Percentiles rank a stretch among this genome's conserved stretches.
phyloP scores from a whole-genome alignment of 306 rosid genomes.

The Albizia julibrissin region DNA sequence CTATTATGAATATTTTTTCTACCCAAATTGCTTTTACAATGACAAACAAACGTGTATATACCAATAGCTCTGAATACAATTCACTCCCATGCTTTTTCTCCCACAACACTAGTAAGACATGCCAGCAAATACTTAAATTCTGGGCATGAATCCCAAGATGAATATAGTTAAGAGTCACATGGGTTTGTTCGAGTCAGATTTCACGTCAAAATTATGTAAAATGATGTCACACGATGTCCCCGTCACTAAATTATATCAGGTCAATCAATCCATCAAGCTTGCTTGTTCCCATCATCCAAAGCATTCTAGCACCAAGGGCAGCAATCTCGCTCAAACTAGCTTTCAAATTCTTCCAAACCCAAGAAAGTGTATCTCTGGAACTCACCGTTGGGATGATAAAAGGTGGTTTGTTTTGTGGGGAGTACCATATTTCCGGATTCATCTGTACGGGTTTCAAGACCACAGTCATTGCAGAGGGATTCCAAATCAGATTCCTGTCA shows the following conservation, averaged over 20 bases:
- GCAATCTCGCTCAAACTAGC: slow-evolving; percentile 23
- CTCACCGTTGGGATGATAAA: slow-evolving; percentile 59
- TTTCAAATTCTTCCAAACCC: slow-evolving; percentile 59
- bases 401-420: slow-evolving; percentile 76
- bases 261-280: neutral
- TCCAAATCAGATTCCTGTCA: slow-evolving; percentile 72
- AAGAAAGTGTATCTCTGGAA: slow-evolving; percentile 50
- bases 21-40: neutral
- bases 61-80: neutral
- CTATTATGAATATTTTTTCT: neutral
- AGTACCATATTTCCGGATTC: slow-evolving; percentile 69
- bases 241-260: neutral
- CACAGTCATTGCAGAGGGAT: slow-evolving; percentile 68
- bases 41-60: neutral
- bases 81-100: slow-evolving; percentile 2
- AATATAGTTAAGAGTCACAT: neutral
- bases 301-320: neutral
- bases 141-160: neutral
- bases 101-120: neutral
- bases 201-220: neutral
- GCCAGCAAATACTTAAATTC: neutral
- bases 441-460: slow-evolving; percentile 57
- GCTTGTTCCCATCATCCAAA: slow-evolving; percentile 16
- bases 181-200: neutral
- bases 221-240: neutral